Evolutionary conservation across 2,329 filamentous ascomycete species (phyloP), one percentile per base, ranked within the genome.

Genomic region (Xylariomycetidae sp.): DNA sequence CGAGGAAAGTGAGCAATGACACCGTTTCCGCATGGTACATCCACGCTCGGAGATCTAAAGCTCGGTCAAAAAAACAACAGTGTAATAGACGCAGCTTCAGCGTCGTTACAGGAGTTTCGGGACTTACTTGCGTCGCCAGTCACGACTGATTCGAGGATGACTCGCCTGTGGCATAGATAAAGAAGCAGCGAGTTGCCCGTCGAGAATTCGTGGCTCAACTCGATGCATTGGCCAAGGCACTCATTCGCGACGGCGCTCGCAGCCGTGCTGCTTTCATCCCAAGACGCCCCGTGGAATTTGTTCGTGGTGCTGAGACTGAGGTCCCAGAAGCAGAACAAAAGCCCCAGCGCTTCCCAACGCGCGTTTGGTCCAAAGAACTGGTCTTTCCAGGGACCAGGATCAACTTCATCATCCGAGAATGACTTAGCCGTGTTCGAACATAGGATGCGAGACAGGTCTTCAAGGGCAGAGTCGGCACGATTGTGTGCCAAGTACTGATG

Each of bases 291-390:
- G 4, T 9, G 15, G 29, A 10, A 32, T 19, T 26, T 41, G 10
- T n/a, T 18, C 8, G 37, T 36, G 13, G 34, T 35, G 7, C 29
- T 28, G 3, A 26, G 31, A 17, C 33, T 40, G 20, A 48, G 44
- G 24, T 49, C 41, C 48, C 46, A 52, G 23, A 48, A 52, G 9
- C 37, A 42, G 16, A 57, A 68, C 2, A 66, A 42, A 9, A 67
- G 32, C 0, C 64, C 65, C 2, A 70, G 34, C 0, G 60, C 57
- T 32, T 70, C 65, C 66, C 65, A 70, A 1, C 66, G 54, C 14
- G 64, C 46, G 12, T 57, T 58, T 0, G 40, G 38, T 0, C 63
- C 63, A 0, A 50, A 52, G 29, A 68, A 63, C 22, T 65, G 60
- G 2, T 44, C 47, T 1, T 60, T 43, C 63, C 64, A 69, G n/a